A percentile compares a stretch with the other conserved stretches of the same genome.
phyloP scores from a whole-genome alignment of 345 rosid genomes.

The Salix brachista region DNA sequence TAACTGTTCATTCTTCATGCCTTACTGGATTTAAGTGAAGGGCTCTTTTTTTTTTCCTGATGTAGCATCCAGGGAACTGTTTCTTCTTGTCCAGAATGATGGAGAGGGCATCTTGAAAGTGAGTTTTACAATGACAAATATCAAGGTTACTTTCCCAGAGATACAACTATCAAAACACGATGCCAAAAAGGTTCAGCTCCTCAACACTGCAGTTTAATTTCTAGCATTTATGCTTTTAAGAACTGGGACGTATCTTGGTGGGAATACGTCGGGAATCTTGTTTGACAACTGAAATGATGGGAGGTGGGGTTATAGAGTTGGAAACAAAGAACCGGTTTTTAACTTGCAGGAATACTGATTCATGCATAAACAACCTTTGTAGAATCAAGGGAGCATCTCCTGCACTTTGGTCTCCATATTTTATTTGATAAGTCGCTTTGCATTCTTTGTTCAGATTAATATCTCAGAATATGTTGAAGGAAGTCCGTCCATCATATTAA shows the following conservation, averaged over 20 bases:
- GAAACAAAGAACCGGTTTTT: neutral
- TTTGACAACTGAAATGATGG: too few relatives aligned
- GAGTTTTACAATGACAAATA: slow-evolving; percentile 15
- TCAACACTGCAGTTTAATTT: neutral
- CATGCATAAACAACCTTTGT: neutral
- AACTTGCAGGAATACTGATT: neutral
- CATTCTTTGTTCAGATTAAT: slow-evolving; percentile 24
- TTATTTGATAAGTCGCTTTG: neutral
- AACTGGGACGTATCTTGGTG: neutral
- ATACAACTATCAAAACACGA: slow-evolving; percentile 15
- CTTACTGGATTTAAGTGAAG: neutral
- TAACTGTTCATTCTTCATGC: neutral
- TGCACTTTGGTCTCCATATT: too few relatives aligned
- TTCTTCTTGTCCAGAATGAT: slow-evolving; percentile 34
- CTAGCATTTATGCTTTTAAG: neutral
- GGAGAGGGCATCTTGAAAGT: slow-evolving; percentile 23
- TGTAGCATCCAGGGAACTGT: slow-evolving; percentile 27
- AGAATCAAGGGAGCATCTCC: too few relatives aligned
- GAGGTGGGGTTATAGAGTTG: neutral
- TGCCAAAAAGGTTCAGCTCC: slow-evolving; percentile 24
- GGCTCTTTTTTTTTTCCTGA: neutral
- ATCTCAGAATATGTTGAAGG: slow-evolving; percentile 19
- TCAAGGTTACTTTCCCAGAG: neutral
- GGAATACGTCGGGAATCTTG: neutral
- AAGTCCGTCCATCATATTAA: slow-evolving; percentile 20